Evolutionary conservation across 805 yeast species (phyloP), one percentile per base, ranked within the genome.

Genomic region (Wickerhamiella parazyma): DNA sequence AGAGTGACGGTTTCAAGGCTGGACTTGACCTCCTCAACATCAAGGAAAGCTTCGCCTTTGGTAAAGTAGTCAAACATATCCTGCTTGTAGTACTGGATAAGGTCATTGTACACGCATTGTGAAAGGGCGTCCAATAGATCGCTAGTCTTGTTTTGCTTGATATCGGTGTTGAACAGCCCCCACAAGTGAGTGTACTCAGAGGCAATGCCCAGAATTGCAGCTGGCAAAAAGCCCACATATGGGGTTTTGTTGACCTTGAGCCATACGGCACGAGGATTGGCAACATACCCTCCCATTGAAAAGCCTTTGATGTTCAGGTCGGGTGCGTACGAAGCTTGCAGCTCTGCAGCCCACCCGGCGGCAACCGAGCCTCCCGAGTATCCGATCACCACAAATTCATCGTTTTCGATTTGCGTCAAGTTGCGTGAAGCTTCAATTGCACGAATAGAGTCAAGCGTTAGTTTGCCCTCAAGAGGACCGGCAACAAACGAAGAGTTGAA

Each of bases 361-460:
- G 60, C 60, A 28, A 52, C 24, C 2, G 57, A 49, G 20, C 59
- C 59, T 3, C 57, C 57, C 18, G 59, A 55, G 46, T 51, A 54
- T 3, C 59, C 59, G 49, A 51, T 47, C 36, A 53, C 16, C 5
- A 44, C 50, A 11, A 41, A 33, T 18, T 38, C 36, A 21, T 35
- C 36, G 11, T 39, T 22, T 4, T 44, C n/a, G 16, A 35, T 10
- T 9, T 38, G 36, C 18, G 44, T 42, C 17, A 46, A 4, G n/a
- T 36, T 21, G 17, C 20, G 29, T 6, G 33, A 24, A 9, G 33
- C 22, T 33, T 45, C 41, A 18, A 48, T 48, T 1, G 63, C 63
- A 6, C 59, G 49, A 11, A 60, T 42, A 1, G 59, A 47, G 45
- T 59, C 62, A n/a, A 60, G 55, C 3, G 53, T 49, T 19, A 48